A percentile compares a stretch with the other conserved stretches of the same genome.
These are phyloP conservation scores for Postia placenta DNA, from an alignment of 768 basidiomycete genomes.

Conservation along the genomic window DNA sequence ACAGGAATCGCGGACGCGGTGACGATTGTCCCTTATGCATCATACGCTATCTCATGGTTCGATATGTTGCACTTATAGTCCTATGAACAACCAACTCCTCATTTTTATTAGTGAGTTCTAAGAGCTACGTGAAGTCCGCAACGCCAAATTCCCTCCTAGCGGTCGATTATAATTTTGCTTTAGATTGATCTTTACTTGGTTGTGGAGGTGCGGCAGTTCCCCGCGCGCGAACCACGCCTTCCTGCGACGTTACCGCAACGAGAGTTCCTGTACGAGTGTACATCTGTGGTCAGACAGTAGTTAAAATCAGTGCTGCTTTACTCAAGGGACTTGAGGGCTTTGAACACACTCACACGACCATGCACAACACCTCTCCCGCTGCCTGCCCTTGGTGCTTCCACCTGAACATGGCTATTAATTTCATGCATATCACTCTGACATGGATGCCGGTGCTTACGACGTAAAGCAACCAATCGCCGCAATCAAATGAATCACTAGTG, in stretches of 20 bases:
- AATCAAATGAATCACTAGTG: slow-evolving; percentile 63
- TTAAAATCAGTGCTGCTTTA: neutral
- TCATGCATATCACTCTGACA: neutral
- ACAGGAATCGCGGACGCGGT: no score
- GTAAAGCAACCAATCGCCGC: slow-evolving; percentile 77
- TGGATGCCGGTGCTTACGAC: slow-evolving; percentile 40
- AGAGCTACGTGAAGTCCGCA: no score
- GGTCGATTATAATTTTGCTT: no score
- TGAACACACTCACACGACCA: slow-evolving; percentile 54
- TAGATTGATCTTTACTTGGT: no score
- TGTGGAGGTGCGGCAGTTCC: no score
- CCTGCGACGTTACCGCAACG: slow-evolving; percentile 74
- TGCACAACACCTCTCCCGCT: slow-evolving; percentile 66
- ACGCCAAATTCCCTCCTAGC: no score
- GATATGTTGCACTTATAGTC: no score
- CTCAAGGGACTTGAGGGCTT: neutral
- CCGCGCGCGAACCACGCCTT: slow-evolving; percentile 64
- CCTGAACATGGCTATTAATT: slow-evolving; percentile 32
- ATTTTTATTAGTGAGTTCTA: no score
- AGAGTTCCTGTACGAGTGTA: slow-evolving; percentile 62
- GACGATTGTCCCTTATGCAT: no score
- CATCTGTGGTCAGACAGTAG: slow-evolving; percentile 35
- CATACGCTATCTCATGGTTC: no score
- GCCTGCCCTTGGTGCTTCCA: slow-evolving; percentile 55
- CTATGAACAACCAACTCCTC: no score